Evolutionary conservation across 1,284 basidiomycete genomes (phyloP).

Genomic region (Puccinia horiana): DNA sequence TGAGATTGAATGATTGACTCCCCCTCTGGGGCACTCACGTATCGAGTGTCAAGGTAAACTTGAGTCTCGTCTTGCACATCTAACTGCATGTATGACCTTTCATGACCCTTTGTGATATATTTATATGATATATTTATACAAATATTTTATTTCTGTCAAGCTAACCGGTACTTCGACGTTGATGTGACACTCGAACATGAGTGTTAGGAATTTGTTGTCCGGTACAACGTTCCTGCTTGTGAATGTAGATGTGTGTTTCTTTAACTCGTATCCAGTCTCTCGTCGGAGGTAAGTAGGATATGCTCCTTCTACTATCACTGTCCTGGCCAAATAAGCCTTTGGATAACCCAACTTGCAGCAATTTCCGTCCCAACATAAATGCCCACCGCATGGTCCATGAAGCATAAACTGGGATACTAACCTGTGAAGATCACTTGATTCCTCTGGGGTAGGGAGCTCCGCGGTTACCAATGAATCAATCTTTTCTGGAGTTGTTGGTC

Average conservation of each 20-base stretch:
- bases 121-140: too few species aligned
- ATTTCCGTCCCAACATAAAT: not conserved
- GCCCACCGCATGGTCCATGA: not conserved
- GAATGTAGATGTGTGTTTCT: not conserved
- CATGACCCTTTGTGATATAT: conserved; percentile 31
- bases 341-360: not conserved
- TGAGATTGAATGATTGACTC: too few species aligned
- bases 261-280: not conserved
- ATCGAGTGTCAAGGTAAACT: not conserved
- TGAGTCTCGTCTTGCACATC: not conserved
- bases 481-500: not conserved
- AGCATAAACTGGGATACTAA: not conserved
- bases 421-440: not conserved
- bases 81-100: not conserved
- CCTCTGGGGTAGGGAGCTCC: not conserved
- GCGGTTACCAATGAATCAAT: not conserved
- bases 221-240: conserved; percentile 10
- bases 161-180: not conserved
- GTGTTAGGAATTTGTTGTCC: not conserved
- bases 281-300: not conserved
- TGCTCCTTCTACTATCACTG: not conserved
- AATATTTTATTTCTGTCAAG: not conserved
- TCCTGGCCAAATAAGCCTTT: not conserved
- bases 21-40: conserved; percentile 19
- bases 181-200: conserved; percentile 10